Base-by-base conservation (phyloP, 148 eudicot genomes). In the Amaranthus cruentus region DNA sequence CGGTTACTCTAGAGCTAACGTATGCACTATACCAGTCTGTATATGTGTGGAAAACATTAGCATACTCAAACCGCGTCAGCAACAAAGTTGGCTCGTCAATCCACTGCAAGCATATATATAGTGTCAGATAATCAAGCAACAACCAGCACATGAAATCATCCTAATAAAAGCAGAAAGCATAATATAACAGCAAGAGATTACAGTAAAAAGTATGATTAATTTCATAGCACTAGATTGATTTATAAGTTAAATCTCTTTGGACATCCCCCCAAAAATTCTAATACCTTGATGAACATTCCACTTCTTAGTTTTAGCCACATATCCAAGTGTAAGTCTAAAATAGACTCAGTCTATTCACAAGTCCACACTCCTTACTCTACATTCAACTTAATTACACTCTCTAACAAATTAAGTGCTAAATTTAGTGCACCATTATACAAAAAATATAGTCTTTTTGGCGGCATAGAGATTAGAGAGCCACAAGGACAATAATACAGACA, bases 21-120 rank as follows among this genome's bases (percentile, higher is more conserved):
- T 95, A 95, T 49, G 98, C 87, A 71, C 93, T 91, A 70, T 88
- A 95, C 97, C 97, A 95, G 77, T 95, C 98, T 5, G 98, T 95
- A 65, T 88, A 77, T 11, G 98, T 95, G 89, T 95, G 98, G 68
- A 95, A 95, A 53, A 91, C 79, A 81, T 95, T 95, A 52, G 97
- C 97, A 84, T 95, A 95, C 82, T 95, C 98, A 52, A 84, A 95
- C 55, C 97, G 93, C 4, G 97, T 95, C 62, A 95, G 76, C 56
- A 95, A 73, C 81, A 95, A 84, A 15, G 97, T 87, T 55, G 98
- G 97, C 82, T 95, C 97, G 80, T 95, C 96, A 77, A 95, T 76
- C 98, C 98, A 95, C 98, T 95, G 91, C 75, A 85, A 75, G 9
- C 48, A 71, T 14, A 63, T 43, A 68, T 6, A 13, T 43, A 7